Conservation (phyloP, 306 rosid genomes). For the Quercus berberidifolia region DNA sequence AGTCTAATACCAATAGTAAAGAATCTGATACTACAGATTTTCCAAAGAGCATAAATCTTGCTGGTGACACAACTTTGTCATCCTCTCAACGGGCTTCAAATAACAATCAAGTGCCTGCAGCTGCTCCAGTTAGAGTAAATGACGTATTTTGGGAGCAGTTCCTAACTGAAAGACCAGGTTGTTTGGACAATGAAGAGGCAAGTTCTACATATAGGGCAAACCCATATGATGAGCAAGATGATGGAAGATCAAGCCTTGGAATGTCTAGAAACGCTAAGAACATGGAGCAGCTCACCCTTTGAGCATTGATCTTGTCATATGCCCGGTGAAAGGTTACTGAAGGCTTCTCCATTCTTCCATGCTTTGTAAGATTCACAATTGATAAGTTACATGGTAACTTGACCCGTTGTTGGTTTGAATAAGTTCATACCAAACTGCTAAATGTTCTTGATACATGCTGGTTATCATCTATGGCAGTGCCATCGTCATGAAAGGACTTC, state of each 20-base stretch:
- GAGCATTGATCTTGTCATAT: slow-evolving; percentile 2
- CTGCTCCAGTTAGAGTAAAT: slow-evolving; percentile 69
- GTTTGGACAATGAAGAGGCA: slow-evolving; percentile 91
- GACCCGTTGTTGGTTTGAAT: slow-evolving; percentile 10
- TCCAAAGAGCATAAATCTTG: slow-evolving; percentile 28
- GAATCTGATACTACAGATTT: slow-evolving; percentile 51
- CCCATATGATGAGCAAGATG: slow-evolving; percentile 59
- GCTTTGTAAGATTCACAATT: background rate
- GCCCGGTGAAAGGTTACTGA: background rate
- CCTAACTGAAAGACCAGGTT: slow-evolving; percentile 96
- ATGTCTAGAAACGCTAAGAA: slow-evolving; percentile 50
- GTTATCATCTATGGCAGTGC: background rate
- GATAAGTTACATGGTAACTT: background rate
- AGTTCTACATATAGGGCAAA: slow-evolving; percentile 65
- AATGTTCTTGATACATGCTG: background rate
- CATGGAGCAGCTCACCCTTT: slow-evolving; percentile 59
- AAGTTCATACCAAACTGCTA: slow-evolving; percentile 6
- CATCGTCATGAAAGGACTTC: background rate
- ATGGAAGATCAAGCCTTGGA: slow-evolving; percentile 51
- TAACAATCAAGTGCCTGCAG: slow-evolving; percentile 41
- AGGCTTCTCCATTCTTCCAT: background rate
- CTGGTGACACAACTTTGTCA: slow-evolving; percentile 32
- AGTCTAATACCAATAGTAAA: slow-evolving; percentile 31
- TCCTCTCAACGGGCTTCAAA: slow-evolving; percentile 45
- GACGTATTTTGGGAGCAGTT: slow-evolving; percentile 98